Evolutionary conservation across 2,329 filamentous ascomycete species (phyloP), one percentile per base, ranked within the genome.

Genomic region (Aspergillus ochraceoroseus): DNA sequence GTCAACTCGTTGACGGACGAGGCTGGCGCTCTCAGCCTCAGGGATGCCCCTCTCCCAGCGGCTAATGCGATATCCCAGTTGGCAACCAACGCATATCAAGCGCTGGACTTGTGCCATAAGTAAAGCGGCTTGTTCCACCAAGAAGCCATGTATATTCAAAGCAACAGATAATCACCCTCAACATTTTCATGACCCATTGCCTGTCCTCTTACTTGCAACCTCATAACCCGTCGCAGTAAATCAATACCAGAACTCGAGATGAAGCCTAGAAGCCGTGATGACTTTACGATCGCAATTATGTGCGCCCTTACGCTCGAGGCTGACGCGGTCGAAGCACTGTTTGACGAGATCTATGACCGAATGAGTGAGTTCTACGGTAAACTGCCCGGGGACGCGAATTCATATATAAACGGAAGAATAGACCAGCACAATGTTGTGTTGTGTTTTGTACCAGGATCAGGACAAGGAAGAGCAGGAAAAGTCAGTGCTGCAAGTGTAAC

Each of bases 251-350:
- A 20, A 32, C 14, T 22, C 8, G 5, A 30, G 1, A 38, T 39
- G 37, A 20, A 15, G 6, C 37, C 37, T 5, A 6, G 13, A 5
- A 32, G n/a, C 14, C 15, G 37, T 3, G 14, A 32, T 9, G 29
- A 14, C 7, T 39, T 38, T 20, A 15, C n/a, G 28, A 9, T 39
- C 22, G 29, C 37, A 5, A 32, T 32, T n/a, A 28, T 39, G 2
- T 39, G 37, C 15, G 37, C 37, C 4, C 37, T 39, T 3, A 32
- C 37, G 2, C 1, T 39, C 7, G 37, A 39, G 5, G 37, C 37
- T 1, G 37, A 39, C 4, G 29, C 37, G 7, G 37, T 39, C 9
- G 29, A 39, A 27, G 37, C 13, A 2, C 29, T 39, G 7, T 39
- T 39, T n/a, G 29, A 39, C 11, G 22, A 32, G 8, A 32, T 22